These are phyloP conservation scores for Candida mesenterica DNA, from an alignment of 1,139 yeast species.

Conservation along the genomic window DNA sequence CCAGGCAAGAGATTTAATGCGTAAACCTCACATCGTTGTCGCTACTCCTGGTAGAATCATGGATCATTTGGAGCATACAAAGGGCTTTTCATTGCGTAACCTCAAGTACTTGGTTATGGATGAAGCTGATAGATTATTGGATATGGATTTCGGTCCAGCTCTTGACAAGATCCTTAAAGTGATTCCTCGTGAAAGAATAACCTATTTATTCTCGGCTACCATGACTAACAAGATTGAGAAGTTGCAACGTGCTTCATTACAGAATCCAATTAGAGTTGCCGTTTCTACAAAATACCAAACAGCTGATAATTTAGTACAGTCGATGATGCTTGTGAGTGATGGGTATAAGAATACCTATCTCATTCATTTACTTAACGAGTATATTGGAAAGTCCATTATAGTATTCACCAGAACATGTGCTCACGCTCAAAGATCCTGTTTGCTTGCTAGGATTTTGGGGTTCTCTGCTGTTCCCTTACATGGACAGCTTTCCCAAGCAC, in stretches of 20 bases:
- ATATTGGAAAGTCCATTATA: slow-evolving; percentile 81
- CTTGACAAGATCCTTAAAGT: slow-evolving; percentile 80
- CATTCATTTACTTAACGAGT: slow-evolving; percentile 78
- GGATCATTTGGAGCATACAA: slow-evolving; percentile 94
- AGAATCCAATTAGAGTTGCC: slow-evolving; percentile 87
- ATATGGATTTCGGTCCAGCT: slow-evolving; percentile 96
- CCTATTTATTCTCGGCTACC: slow-evolving; percentile 92
- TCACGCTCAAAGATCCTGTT: slow-evolving; percentile 87
- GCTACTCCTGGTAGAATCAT: slow-evolving; percentile 96
- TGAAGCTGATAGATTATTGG: slow-evolving; percentile 93
- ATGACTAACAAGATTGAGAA: slow-evolving; percentile 95
- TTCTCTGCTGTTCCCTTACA: slow-evolving; percentile 91
- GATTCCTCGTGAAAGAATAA: slow-evolving; percentile 82
- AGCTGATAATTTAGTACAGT: slow-evolving; percentile 87
- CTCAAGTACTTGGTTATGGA: slow-evolving; percentile 88
- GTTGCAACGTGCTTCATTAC: slow-evolving; percentile 86
- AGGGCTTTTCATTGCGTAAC: slow-evolving; percentile 81
- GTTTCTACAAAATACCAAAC: slow-evolving; percentile 89
- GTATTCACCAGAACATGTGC: slow-evolving; percentile 94
- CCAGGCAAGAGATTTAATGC: slow-evolving; percentile 89
- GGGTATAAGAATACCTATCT: slow-evolving; percentile 88
- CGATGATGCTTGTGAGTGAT: slow-evolving; percentile 87
- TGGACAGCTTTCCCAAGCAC: slow-evolving; percentile 90
- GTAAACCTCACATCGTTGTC: slow-evolving; percentile 90
- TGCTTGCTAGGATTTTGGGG: slow-evolving; percentile 76